Percentiles rank a stretch among this genome's conserved stretches.
These are phyloP conservation scores for Colletotrichum limetticola DNA, from an alignment of 2,329 filamentous ascomycete genomes.

Conservation along the genomic window DNA sequence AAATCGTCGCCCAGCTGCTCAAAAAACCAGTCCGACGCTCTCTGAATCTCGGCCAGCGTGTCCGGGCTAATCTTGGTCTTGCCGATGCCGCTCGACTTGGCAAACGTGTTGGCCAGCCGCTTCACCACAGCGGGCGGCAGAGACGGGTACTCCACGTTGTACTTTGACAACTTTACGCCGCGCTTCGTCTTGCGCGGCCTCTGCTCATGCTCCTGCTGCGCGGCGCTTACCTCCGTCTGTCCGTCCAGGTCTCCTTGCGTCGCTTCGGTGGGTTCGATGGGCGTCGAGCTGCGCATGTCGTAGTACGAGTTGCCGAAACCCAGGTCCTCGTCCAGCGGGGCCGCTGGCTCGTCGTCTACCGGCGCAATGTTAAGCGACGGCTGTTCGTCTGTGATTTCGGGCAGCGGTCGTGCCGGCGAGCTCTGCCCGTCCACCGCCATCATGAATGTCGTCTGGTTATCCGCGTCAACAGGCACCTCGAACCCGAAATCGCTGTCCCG, in stretches of 20 bases:
- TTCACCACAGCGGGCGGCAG: conserved; percentile 81
- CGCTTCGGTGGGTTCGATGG: conserved; percentile 39
- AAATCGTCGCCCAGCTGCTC: conserved; percentile 87
- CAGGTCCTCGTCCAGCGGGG: conserved; percentile 7
- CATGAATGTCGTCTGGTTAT: conserved; percentile 62
- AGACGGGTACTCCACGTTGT: conserved; percentile 81
- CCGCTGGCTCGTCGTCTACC: conserved; percentile 36
- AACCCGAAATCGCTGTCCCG: conserved; percentile 64
- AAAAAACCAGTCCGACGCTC: conserved; percentile 92
- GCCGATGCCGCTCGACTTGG: conserved; percentile 71
- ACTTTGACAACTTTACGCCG: conserved; percentile 70
- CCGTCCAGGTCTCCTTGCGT: conserved; percentile 15
- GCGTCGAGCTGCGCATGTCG: conserved; percentile 29
- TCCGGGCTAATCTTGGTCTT: conserved; percentile 79
- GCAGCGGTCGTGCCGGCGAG: conserved; percentile 33
- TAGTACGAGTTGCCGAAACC: conserved; percentile 7
- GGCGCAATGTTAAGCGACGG: conserved; percentile 23
- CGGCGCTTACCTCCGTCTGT: conserved; percentile 31
- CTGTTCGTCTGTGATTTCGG: conserved; percentile 36
- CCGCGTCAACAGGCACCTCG: conserved; percentile 58
- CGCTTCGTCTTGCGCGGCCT: conserved; percentile 49
- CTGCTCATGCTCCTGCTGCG: conserved; percentile 18
- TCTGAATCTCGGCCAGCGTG: conserved; percentile 77
- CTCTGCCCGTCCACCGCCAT: conserved; percentile 47
- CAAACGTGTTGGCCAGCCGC: conserved; percentile 76